These are phyloP conservation scores for Aspergillus ochraceus DNA, from an alignment of 2,329 filamentous ascomycete genomes.

Conservation along the genomic window DNA sequence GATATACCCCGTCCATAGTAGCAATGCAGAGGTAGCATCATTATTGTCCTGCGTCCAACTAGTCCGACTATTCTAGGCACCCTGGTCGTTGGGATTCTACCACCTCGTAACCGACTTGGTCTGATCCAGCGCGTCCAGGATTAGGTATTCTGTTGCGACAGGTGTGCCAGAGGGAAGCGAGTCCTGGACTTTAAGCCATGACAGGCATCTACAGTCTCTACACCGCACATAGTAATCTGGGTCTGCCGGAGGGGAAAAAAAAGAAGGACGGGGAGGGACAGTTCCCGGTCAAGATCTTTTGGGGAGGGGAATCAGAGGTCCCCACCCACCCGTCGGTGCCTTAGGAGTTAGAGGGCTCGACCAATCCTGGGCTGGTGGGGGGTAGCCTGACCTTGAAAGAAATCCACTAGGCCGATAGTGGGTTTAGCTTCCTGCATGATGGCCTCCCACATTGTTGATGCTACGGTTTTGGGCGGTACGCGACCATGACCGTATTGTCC, in stretches of 20 bases:
- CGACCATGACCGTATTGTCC: background rate
- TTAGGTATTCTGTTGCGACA: background rate
- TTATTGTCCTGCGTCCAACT: background rate
- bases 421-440: conserved; percentile 18
- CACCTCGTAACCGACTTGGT: background rate
- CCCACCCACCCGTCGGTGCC: conserved; percentile 18
- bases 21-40: background rate
- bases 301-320: conserved; percentile 13
- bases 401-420: conserved; percentile 12
- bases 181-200: too few relatives aligned
- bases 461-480: conserved; percentile 4
- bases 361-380: conserved; percentile 13
- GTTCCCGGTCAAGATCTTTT: conserved; percentile 8
- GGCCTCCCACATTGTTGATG: conserved; percentile 13
- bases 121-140: background rate
- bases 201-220: background rate
- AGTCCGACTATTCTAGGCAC: background rate
- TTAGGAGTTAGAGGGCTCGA: conserved; percentile 11
- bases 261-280: too few relatives aligned
- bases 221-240: background rate
- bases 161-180: too few relatives aligned
- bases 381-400: conserved; percentile 14
- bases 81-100: background rate
- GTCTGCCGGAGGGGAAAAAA: too few relatives aligned
- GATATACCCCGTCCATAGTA: background rate